These are phyloP conservation scores for Aureobasidium sp. DNA, from an alignment of 2,329 filamentous ascomycete species.

Conservation along the genomic window DNA sequence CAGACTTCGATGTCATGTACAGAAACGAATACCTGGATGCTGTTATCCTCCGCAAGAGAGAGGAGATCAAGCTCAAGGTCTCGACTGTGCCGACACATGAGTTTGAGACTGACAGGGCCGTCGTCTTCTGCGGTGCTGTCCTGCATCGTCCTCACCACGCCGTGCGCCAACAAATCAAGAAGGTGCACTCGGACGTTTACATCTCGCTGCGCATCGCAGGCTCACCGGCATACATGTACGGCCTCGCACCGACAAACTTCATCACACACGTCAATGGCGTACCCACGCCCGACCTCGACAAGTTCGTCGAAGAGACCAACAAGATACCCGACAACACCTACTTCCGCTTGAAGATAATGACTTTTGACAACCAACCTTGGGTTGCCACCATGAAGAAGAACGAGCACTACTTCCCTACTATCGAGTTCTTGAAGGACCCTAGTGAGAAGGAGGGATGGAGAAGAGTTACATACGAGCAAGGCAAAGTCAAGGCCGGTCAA, in stretches of 20 bases:
- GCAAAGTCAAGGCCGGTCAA: conserved; percentile 27
- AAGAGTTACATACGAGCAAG: conserved; percentile 46
- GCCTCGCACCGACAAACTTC: conserved; percentile 92
- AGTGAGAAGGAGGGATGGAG: conserved; percentile 47
- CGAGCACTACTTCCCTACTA: conserved; percentile 79
- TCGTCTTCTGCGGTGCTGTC: conserved; percentile 92
- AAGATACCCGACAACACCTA: conserved; percentile 96
- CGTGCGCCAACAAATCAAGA: conserved; percentile 93
- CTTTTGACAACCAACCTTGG: conserved; percentile 97
- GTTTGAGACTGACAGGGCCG: conserved; percentile 82
- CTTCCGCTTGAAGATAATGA: conserved; percentile 94
- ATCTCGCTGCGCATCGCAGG: conserved; percentile 79
- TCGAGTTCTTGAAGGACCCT: conserved; percentile 53
- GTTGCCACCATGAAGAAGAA: conserved; percentile 99
- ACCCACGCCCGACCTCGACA: conserved; percentile 69
- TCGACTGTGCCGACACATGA: conserved; percentile 82
- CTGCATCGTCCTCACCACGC: conserved; percentile 91
- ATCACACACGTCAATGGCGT: conserved; percentile 91
- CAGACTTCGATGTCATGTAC: conserved; percentile 95
- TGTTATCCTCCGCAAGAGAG: conserved; percentile 73
- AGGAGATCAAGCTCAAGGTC: conserved; percentile 67
- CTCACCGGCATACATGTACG: conserved; percentile 80
- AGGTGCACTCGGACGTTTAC: conserved; percentile 92
- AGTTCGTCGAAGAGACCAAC: conserved; percentile 71
- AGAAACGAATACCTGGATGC: conserved; percentile 74